Percentiles rank a stretch among this genome's conserved stretches.
These are phyloP conservation scores for Dipteronia sinensis DNA, from an alignment of 345 rosid species.

Conservation along the genomic window DNA sequence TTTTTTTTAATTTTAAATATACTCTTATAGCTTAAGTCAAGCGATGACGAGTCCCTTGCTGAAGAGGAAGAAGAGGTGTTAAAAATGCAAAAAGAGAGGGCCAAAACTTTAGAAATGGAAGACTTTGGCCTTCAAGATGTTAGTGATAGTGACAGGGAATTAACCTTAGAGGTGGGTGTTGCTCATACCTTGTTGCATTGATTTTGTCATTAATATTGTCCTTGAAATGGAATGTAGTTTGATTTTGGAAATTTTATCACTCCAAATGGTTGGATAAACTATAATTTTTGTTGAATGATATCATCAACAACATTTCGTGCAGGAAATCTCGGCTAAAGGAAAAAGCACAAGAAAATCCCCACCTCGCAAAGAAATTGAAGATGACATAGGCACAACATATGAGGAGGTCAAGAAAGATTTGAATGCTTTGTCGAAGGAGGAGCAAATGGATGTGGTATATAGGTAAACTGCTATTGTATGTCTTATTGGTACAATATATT, in stretches of 20 bases:
- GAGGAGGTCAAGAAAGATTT: constrained; percentile 71
- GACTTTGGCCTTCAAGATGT: constrained; percentile 76
- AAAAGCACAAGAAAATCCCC: constrained; percentile 28
- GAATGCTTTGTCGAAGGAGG: constrained; percentile 75
- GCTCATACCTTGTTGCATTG: constrained; percentile 18
- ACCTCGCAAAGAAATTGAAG: constrained; percentile 31
- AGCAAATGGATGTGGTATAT: constrained; percentile 82
- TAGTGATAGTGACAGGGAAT: constrained; percentile 41
- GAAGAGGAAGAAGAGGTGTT: constrained; percentile 71
- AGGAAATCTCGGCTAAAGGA: constrained; percentile 66
- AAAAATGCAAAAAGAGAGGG: constrained; percentile 51
- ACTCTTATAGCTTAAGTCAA: constrained; percentile 55
- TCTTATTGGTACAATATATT: background rate
- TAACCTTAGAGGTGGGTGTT: constrained; percentile 67
- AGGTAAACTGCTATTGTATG: constrained; percentile 45
- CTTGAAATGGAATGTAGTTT: background rate
- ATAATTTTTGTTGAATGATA: background rate
- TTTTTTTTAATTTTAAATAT: background rate
- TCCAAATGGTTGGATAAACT: background rate
- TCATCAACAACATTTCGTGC: constrained; percentile 11
- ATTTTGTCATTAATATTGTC: constrained; percentile 1
- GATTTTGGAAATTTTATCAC: background rate
- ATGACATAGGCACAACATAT: constrained; percentile 34
- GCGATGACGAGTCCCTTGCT: constrained; percentile 73
- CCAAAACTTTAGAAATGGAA: constrained; percentile 50